These are phyloP conservation scores for Linnemannia elongata DNA, from an alignment of 192 early-diverging fungal species.

Conservation along the genomic window DNA sequence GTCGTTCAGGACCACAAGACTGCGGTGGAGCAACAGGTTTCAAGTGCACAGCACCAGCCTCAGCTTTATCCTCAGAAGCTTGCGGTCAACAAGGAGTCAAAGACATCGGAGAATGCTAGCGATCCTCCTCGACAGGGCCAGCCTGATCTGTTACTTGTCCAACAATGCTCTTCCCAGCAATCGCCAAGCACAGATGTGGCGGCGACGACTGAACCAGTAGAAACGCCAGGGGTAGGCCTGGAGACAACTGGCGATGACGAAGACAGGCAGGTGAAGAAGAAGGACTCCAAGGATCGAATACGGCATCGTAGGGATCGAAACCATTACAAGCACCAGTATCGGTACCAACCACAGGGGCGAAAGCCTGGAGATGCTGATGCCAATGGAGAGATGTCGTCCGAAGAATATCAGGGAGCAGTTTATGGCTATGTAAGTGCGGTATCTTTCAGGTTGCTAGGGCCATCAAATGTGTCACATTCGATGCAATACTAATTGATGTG, in stretches of 20 bases:
- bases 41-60: not conserved
- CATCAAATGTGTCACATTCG: not conserved
- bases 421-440: constrained; percentile 26
- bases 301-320: not conserved
- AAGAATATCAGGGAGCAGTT: constrained; percentile 14
- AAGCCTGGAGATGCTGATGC: not conserved
- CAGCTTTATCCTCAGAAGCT: not conserved
- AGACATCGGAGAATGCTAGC: too few relatives aligned
- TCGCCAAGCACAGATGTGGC: not conserved
- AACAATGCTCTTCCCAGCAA: not conserved
- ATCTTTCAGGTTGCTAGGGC: not conserved
- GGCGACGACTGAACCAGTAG: not conserved
- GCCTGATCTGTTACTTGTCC: not conserved
- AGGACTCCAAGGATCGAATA: constrained; percentile 14
- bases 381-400: not conserved
- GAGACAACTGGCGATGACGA: not conserved
- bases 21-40: not conserved
- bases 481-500: not conserved
- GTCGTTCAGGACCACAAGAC: not conserved
- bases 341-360: constrained; percentile 6
- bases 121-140: not conserved
- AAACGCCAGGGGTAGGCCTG: not conserved
- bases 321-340: constrained; percentile 9
- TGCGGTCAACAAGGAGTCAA: not conserved
- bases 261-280: not conserved